Conservation (phyloP, 2,329 filamentous ascomycete genomes). For the Didymella arachidicola region DNA sequence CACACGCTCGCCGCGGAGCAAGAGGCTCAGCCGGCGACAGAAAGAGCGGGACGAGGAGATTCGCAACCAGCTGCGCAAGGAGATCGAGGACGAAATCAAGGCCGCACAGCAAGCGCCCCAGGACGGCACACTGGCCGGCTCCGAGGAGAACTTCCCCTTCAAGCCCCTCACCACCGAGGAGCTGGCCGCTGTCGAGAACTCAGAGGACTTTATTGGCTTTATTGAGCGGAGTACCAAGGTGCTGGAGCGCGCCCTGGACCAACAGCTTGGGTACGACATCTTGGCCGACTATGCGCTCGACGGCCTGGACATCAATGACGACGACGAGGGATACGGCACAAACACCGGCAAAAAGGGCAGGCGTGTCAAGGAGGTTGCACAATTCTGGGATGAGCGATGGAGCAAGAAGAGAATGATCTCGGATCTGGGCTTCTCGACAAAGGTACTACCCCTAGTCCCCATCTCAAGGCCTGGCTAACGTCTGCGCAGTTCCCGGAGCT, state of each 20-base stretch:
- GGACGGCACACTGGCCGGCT: constrained; percentile 55
- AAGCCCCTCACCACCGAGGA: constrained; percentile 85
- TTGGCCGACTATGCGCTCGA: constrained; percentile 91
- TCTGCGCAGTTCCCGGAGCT: constrained; percentile 77
- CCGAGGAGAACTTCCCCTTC: constrained; percentile 71
- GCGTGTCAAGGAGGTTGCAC: constrained; percentile 83
- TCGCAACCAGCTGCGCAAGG: constrained; percentile 79
- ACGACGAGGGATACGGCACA: constrained; percentile 76
- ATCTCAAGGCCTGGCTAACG: constrained; percentile 27
- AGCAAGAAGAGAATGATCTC: constrained; percentile 98
- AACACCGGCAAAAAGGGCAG: constrained; percentile 74
- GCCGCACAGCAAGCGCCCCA: constrained; percentile 62
- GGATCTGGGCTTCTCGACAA: constrained; percentile 92
- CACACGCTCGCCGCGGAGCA: constrained; percentile 64
- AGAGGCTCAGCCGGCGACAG: constrained; percentile 79
- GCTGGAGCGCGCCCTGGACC: constrained; percentile 91
- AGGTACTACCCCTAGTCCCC: constrained; percentile 58
- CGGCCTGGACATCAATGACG: constrained; percentile 78
- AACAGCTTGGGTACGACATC: constrained; percentile 95
- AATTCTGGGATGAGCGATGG: constrained; percentile 95
- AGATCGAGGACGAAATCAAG: constrained; percentile 91
- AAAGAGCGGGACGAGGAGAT: constrained; percentile 89
- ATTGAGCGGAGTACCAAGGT: constrained; percentile 96
- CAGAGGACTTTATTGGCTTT: constrained; percentile 93
- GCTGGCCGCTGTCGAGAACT: constrained; percentile 86